Conservation (phyloP, 257 asterid genomes). For the Striga asiatica region DNA sequence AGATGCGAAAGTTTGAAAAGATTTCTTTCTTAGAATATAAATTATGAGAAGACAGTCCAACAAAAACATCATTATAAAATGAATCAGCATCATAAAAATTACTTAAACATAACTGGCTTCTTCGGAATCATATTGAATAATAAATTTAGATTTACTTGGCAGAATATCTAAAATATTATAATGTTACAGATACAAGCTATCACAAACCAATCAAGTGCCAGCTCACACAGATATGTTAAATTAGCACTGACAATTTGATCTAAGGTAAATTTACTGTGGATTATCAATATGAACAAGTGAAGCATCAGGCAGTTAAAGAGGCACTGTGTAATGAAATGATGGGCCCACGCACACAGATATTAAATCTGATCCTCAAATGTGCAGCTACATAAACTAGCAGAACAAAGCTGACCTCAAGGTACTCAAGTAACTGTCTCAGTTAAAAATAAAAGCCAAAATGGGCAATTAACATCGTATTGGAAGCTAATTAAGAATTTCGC, state of each 20-base stretch:
- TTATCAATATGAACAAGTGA: background rate
- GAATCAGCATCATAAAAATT: background rate
- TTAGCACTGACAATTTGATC: no score
- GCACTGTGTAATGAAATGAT: background rate
- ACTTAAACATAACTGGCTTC: no score
- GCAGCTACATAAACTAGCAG: background rate
- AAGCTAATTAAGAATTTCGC: background rate
- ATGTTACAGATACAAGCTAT: no score
- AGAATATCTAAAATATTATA: no score
- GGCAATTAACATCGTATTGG: background rate
- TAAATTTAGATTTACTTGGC: background rate
- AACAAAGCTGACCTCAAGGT: no score
- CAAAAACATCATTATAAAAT: background rate
- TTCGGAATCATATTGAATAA: background rate
- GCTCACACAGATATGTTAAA: no score
- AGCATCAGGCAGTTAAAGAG: background rate
- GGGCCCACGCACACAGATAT: background rate
- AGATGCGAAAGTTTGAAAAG: no score
- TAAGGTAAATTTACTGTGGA: background rate
- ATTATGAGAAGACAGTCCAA: background rate
- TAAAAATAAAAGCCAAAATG: background rate
- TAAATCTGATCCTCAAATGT: background rate
- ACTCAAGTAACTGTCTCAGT: background rate
- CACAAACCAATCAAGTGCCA: no score
- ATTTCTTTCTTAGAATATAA: no score